phyloP scores from a whole-genome alignment of 768 basidiomycete genomes.

The Lanmaoa pseudosensibilis region DNA sequence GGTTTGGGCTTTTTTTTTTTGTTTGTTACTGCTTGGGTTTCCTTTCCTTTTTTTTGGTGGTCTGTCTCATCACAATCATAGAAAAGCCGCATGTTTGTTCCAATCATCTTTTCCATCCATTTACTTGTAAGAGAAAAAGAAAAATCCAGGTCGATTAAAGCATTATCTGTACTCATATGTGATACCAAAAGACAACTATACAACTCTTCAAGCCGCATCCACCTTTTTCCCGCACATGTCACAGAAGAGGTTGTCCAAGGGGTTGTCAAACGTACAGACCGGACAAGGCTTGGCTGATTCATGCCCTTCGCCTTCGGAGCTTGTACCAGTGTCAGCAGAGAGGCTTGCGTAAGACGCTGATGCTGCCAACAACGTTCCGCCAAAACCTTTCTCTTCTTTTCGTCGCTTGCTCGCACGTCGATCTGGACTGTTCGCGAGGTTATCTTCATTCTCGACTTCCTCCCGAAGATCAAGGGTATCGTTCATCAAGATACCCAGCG shows the following conservation, averaged over 20 bases:
- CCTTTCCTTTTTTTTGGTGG: conserved; percentile 19
- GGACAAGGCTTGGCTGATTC: conserved; percentile 45
- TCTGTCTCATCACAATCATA: conserved; percentile 32
- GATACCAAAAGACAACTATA: conserved; percentile 27
- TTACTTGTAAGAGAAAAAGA: conserved; percentile 24
- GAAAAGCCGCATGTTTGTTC: conserved; percentile 23
- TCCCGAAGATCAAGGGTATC: conserved; percentile 68
- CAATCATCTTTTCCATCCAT: conserved; percentile 12
- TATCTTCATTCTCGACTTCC: conserved; percentile 59
- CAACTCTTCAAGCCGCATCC: conserved; percentile 19
- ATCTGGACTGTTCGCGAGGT: conserved; percentile 51
- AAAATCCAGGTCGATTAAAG: conserved; percentile 28
- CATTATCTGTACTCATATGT: conserved; percentile 37
- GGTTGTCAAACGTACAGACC: conserved; percentile 61
- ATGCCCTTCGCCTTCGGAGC: conserved; percentile 34
- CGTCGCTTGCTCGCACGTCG: conserved; percentile 41
- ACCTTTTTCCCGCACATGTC: conserved; percentile 44
- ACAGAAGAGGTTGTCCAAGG: conserved; percentile 42
- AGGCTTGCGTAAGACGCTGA: conserved; percentile 30
- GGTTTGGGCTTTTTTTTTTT: conserved; percentile 28
- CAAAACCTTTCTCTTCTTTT: conserved; percentile 66
- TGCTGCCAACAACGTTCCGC: conserved; percentile 67
- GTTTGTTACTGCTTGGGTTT: conserved; percentile 25
- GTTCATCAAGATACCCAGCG: conserved; percentile 58
- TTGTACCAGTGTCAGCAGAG: conserved; percentile 33